Evolutionary conservation across 768 basidiomycete species (phyloP), one percentile per base, ranked within the genome.

Genomic region (Suillus cothurnatus): DNA sequence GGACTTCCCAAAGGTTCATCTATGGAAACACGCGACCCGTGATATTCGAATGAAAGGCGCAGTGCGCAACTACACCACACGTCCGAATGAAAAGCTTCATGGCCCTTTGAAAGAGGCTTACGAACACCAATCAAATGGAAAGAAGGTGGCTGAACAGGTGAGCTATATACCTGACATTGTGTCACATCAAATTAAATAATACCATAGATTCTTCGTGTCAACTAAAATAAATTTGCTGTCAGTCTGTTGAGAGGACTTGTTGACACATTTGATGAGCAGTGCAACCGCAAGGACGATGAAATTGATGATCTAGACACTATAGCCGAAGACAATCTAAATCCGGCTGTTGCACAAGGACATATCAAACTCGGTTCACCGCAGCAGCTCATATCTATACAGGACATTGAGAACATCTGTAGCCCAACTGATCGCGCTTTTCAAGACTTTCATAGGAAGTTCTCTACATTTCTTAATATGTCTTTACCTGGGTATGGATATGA

Each of bases 111-210:
- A 76, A 39, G 68, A 64, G 3, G 67, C 64, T 15, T 80, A 79
- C 39, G 68, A 67, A 9, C 38, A 14, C 5, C 69, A 68, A 3
- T 76, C 79, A 1, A 81, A 81, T 61, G 73, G 75, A 63, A 78
- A 75, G 58, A 61, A 80, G 55, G 68, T 78, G 23, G 76, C 71
- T 0, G 50, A 52, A 0, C 79, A 80, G 73, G 79, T 79, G n/a
- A n/a, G n/a, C n/a, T n/a, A n/a, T n/a, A n/a, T n/a, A n/a, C n/a
- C n/a, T n/a, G n/a, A n/a, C n/a, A n/a, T n/a, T n/a, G n/a, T n/a
- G n/a, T n/a, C n/a, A n/a, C n/a, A n/a, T n/a, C n/a, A n/a, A n/a
- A n/a, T n/a, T n/a, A n/a, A n/a, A n/a, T n/a, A n/a, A n/a, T n/a
- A n/a, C n/a, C n/a, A 12, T 31, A 31, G 38, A 19, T 61, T 23